Evolutionary conservation across 176 grass and related monocot genomes (phyloP).

Genomic region (Phyllostachys edulis): DNA sequence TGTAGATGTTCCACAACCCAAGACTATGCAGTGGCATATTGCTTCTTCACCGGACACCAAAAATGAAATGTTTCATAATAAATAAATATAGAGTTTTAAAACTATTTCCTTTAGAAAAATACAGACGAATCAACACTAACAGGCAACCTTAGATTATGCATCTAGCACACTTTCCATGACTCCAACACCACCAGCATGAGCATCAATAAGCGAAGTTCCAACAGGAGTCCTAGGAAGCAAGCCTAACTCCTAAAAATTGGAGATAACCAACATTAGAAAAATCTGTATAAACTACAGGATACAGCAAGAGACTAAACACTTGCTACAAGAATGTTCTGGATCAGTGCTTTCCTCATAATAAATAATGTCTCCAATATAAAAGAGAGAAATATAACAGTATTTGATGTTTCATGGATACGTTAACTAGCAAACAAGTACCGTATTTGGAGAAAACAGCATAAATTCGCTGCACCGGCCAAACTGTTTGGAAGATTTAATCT

Average conservation of each 20-base stretch:
- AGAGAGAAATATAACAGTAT: no score
- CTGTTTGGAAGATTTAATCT: no score
- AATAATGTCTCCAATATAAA: no score
- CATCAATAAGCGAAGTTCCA: slow-evolving; percentile 96
- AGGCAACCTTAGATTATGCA: slow-evolving; percentile 51
- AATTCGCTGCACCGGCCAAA: no score
- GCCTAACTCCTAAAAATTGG: slow-evolving; percentile 70
- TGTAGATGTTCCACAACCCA: slow-evolving; percentile 97
- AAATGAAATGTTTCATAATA: slow-evolving; percentile 24
- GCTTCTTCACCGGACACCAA: slow-evolving; percentile 61
- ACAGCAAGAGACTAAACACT: no score
- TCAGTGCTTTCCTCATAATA: no score
- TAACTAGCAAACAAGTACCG: no score
- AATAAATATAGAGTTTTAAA: background rate
- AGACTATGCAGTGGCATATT: slow-evolving; percentile 71
- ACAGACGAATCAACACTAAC: slow-evolving; percentile 35
- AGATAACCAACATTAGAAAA: background rate
- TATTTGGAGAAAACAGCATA: no score
- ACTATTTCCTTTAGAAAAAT: background rate
- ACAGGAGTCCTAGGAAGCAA: slow-evolving; percentile 76
- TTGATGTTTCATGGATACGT: no score
- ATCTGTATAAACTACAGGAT: no score
- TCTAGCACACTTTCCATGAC: slow-evolving; percentile 76
- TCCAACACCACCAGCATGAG: slow-evolving; percentile 94
- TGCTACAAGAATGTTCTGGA: no score